Evolutionary conservation across 2,329 filamentous ascomycete genomes (phyloP).

Genomic region (Fusarium domesticum): DNA sequence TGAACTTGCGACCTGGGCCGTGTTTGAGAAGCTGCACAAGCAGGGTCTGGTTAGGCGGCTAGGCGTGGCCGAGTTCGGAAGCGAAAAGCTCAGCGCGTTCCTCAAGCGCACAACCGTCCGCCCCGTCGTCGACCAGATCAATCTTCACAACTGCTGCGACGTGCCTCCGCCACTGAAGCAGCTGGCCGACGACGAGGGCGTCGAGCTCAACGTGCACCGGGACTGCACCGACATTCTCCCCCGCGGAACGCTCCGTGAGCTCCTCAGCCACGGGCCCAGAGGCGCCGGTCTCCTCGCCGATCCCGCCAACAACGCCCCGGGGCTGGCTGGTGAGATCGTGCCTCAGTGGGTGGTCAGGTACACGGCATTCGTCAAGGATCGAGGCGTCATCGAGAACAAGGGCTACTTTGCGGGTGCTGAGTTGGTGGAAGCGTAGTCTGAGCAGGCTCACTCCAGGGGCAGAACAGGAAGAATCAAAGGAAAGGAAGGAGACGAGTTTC

Average conservation of each 20-base stretch:
- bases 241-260: slow-evolving; percentile 75
- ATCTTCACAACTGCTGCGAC: slow-evolving; percentile 91
- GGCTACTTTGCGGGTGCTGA: slow-evolving; percentile 91
- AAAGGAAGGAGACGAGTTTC: slow-evolving; percentile 5
- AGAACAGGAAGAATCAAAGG: slow-evolving; percentile 1
- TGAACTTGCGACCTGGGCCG: slow-evolving; percentile 65
- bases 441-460: slow-evolving; percentile 1
- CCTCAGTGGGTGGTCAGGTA: slow-evolving; percentile 98
- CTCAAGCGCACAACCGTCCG: slow-evolving; percentile 66
- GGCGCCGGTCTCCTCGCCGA: slow-evolving; percentile 76
- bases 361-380: slow-evolving; percentile 87
- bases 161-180: slow-evolving; percentile 83
- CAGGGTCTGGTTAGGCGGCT: slow-evolving; percentile 71
- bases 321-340: slow-evolving; percentile 72
- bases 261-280: slow-evolving; percentile 68
- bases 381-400: slow-evolving; percentile 97
- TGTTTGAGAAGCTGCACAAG: slow-evolving; percentile 69
- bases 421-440: slow-evolving; percentile 45
- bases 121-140: slow-evolving; percentile 92
- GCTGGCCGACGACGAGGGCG: slow-evolving; percentile 76
- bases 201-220: slow-evolving; percentile 89
- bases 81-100: slow-evolving; percentile 75
- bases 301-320: slow-evolving; percentile 46
- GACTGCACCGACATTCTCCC: slow-evolving; percentile 92
- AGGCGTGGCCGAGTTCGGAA: slow-evolving; percentile 89